Percentiles rank a stretch among this genome's conserved stretches.
Evolutionary conservation across 148 eudicot genomes (phyloP).

Genomic region (Nepenthes gracilis): DNA sequence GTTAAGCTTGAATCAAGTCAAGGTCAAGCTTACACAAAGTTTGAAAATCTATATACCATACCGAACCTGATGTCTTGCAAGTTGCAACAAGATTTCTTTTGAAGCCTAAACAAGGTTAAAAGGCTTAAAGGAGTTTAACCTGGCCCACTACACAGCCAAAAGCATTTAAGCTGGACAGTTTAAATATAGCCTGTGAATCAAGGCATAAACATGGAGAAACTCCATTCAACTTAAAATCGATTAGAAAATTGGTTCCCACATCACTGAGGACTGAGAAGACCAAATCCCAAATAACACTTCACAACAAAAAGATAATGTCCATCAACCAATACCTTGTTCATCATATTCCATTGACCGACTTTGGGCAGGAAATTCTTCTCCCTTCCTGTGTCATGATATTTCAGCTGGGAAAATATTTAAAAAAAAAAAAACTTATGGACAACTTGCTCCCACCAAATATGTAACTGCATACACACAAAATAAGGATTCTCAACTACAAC

Average conservation of each 20-base stretch:
- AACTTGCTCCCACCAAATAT: neutral
- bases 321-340: constrained; percentile 21
- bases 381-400: constrained; percentile 30
- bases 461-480: neutral
- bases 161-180: too few species aligned
- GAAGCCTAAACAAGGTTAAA: too few species aligned
- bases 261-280: neutral
- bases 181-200: too few species aligned
- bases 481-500: neutral
- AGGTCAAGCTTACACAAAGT: too few species aligned
- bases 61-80: too few species aligned
- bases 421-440: neutral
- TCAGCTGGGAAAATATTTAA: constrained; percentile 17
- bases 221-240: too few species aligned
- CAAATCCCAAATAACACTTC: neutral
- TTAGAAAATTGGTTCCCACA: neutral
- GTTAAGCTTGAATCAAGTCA: too few species aligned
- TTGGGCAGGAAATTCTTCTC: constrained; percentile 25
- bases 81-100: too few species aligned
- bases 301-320: neutral
- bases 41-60: too few species aligned
- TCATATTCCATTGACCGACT: constrained; percentile 42
- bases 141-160: too few species aligned
- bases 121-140: too few species aligned
- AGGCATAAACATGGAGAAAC: too few species aligned